Evolutionary conservation across 2,329 filamentous ascomycete genomes (phyloP).

Genomic region (Trichoderma breve): DNA sequence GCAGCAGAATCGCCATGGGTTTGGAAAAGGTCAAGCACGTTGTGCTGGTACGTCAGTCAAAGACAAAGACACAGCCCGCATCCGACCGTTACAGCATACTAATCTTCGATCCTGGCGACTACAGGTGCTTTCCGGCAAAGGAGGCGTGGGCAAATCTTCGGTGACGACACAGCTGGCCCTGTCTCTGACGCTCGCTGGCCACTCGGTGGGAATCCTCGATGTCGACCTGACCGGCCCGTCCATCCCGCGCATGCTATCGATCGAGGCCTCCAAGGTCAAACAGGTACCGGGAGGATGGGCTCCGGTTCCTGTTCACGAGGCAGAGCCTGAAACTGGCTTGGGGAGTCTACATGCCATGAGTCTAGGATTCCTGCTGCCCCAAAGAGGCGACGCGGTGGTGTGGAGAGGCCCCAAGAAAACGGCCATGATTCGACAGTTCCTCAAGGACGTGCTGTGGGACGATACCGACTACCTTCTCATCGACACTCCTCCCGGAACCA

Average conservation of each 20-base stretch:
- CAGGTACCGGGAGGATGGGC: conserved; percentile 92
- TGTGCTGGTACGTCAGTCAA: conserved; percentile 56
- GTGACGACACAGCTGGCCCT: conserved; percentile 96
- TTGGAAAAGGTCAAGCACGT: conserved; percentile 68
- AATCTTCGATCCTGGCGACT: not conserved
- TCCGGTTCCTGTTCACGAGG: conserved; percentile 77
- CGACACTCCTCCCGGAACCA: conserved; percentile 93
- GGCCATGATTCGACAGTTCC: conserved; percentile 95
- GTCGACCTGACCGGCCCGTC: conserved; percentile 95
- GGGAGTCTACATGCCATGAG: conserved; percentile 83
- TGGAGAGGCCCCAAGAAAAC: conserved; percentile 99
- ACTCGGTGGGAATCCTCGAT: conserved; percentile 92
- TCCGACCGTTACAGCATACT: not conserved
- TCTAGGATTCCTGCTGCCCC: conserved; percentile 81
- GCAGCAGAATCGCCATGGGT: conserved; percentile 31
- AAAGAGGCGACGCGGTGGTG: conserved; percentile 86
- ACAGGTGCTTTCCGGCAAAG: conserved; percentile 87
- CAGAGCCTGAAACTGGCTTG: conserved; percentile 48
- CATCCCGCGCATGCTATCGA: conserved; percentile 90
- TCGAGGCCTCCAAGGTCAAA: conserved; percentile 84
- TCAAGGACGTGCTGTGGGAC: conserved; percentile 86
- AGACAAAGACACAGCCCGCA: too few species aligned
- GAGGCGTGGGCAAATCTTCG: conserved; percentile 95
- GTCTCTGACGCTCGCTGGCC: conserved; percentile 77
- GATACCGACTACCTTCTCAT: conserved; percentile 89